These are phyloP conservation scores for Acaromyces ingoldii DNA, from an alignment of 1,284 basidiomycete species.

Conservation along the genomic window DNA sequence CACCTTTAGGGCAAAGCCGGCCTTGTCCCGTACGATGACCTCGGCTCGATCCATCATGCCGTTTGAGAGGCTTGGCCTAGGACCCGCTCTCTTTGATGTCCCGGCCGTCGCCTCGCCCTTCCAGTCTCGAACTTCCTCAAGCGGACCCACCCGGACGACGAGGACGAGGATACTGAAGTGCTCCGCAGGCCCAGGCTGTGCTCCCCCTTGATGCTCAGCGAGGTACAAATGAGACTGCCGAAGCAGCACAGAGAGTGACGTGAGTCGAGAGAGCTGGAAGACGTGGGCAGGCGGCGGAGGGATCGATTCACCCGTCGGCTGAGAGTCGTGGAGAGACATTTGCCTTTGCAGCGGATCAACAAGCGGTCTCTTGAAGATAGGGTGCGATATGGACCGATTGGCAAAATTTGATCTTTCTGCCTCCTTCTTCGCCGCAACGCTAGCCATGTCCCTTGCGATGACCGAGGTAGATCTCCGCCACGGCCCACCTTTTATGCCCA, in stretches of 20 bases:
- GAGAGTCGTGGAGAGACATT: too few species aligned
- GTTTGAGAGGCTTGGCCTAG: too few species aligned
- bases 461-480: too few species aligned
- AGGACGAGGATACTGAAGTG: neutral
- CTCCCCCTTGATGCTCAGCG: neutral
- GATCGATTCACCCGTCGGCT: conserved; percentile 3
- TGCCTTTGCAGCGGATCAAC: too few species aligned
- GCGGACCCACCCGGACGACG: neutral
- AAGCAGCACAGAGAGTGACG: neutral
- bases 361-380: too few species aligned
- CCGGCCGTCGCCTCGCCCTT: conserved; percentile 3
- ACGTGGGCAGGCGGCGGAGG: neutral
- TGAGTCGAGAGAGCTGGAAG: neutral
- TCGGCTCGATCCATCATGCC: conserved; percentile 5
- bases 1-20: neutral
- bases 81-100: neutral
- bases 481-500: too few species aligned
- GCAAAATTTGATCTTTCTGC: too few species aligned
- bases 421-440: too few species aligned
- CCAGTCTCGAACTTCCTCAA: conserved; percentile 2
- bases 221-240: neutral
- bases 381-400: too few species aligned
- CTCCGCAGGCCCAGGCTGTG: too few species aligned
- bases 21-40: neutral
- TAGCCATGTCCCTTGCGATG: too few species aligned